A percentile compares a stretch with the other conserved stretches of the same genome.
Evolutionary conservation across 2,329 filamentous ascomycete species (phyloP).

Genomic region (Talaromyces sp.): DNA sequence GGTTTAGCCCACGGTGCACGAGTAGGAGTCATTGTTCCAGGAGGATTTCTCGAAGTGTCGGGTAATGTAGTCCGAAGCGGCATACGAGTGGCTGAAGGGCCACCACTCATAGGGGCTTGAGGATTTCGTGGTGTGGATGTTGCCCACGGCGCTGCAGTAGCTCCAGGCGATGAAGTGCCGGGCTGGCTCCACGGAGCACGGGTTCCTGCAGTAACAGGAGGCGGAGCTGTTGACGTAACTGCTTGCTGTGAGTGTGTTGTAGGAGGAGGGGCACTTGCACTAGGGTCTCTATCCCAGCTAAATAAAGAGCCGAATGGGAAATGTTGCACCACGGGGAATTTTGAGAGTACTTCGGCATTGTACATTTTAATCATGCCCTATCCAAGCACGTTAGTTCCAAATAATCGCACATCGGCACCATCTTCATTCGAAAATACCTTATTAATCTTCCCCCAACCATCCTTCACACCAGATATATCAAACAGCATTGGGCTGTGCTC

Average conservation of each 20-base stretch:
- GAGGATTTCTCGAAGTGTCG: constrained; percentile 31
- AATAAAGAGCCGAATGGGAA: constrained; percentile 82
- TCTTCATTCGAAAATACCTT: constrained; percentile 53
- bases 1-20: constrained; percentile 25
- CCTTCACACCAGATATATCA: constrained; percentile 86
- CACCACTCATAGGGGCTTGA: background rate
- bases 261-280: constrained; percentile 51
- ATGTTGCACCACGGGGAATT: constrained; percentile 98
- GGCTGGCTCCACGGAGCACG: constrained; percentile 38
- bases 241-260: constrained; percentile 54
- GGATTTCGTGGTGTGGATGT: constrained; percentile 21
- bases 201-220: constrained; percentile 32
- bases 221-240: constrained; percentile 19
- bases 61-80: constrained; percentile 22
- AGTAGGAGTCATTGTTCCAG: constrained; percentile 29
- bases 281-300: constrained; percentile 68
- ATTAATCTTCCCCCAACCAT: constrained; percentile 99
- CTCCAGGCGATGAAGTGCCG: constrained; percentile 23
- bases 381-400: background rate
- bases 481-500: constrained; percentile 92
- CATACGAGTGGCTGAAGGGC: constrained; percentile 18
- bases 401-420: too few species aligned
- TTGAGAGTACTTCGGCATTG: constrained; percentile 90
- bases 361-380: constrained; percentile 99
- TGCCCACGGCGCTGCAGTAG: constrained; percentile 35